Conservation (phyloP, 345 rosid genomes). For the Viola odorata region DNA sequence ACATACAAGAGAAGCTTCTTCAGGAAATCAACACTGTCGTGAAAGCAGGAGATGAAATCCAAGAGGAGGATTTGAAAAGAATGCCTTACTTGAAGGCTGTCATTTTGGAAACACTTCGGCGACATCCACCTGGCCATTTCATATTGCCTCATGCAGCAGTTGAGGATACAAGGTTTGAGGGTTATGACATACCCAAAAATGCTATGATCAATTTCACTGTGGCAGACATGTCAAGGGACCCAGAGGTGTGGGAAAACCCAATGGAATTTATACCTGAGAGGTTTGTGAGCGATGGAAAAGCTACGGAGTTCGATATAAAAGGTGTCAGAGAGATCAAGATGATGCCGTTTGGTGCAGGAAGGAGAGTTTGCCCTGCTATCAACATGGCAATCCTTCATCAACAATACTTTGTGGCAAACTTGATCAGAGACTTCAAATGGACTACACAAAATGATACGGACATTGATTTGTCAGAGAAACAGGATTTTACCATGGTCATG, state of each 20-base stretch:
- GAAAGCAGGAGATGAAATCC: slow-evolving; percentile 3
- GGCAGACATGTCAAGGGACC: slow-evolving; percentile 18
- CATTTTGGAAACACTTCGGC: slow-evolving; percentile 8
- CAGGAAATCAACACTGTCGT: slow-evolving; percentile 8
- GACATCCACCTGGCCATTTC: slow-evolving; percentile 18
- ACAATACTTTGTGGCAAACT: slow-evolving; percentile 19
- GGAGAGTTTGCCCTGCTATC: slow-evolving; percentile 18
- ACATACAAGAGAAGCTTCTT: slow-evolving; percentile 6
- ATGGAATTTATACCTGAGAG: slow-evolving; percentile 17
- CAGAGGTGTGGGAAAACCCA: slow-evolving; percentile 21
- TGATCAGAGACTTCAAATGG: slow-evolving; percentile 14
- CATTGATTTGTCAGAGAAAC: slow-evolving; percentile 15
- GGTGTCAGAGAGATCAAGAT: slow-evolving; percentile 18
- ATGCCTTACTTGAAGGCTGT: slow-evolving; percentile 15
- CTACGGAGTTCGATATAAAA: slow-evolving; percentile 8
- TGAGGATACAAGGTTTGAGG: slow-evolving; percentile 9
- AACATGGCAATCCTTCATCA: slow-evolving; percentile 14
- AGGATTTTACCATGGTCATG: slow-evolving; percentile 15
- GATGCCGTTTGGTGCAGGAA: slow-evolving; percentile 22
- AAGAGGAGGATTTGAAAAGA: slow-evolving; percentile 5
- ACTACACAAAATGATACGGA: not conserved
- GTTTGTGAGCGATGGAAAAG: slow-evolving; percentile 2
- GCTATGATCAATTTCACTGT: slow-evolving; percentile 16
- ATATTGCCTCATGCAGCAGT: slow-evolving; percentile 10
- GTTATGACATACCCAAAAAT: slow-evolving; percentile 8